Conservation (phyloP, 768 basidiomycete genomes). For the Hortiboletus campestris region DNA sequence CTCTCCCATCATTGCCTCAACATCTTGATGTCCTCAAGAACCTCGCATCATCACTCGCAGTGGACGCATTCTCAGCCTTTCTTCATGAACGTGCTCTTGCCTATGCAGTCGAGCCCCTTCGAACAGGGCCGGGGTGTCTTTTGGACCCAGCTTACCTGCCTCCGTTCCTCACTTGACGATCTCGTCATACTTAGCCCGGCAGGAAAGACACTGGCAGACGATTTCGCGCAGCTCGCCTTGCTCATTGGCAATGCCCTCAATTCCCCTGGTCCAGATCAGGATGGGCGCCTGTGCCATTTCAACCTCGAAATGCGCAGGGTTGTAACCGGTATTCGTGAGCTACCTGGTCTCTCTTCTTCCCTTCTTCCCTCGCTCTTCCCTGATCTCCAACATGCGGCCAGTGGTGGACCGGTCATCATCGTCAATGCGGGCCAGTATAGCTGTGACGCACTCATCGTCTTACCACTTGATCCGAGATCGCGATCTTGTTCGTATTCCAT, state of each 20-base stretch:
- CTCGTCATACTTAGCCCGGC: neutral
- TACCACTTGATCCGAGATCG: too few relatives aligned
- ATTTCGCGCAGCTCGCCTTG: neutral
- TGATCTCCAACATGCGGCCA: neutral
- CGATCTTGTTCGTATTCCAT: neutral
- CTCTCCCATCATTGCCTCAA: neutral
- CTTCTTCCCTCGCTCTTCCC: neutral
- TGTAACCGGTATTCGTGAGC: neutral
- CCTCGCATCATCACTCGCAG: neutral
- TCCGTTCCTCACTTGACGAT: neutral
- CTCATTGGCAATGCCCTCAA: neutral
- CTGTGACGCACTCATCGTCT: neutral
- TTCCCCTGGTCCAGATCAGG: neutral
- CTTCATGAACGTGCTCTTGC: too few relatives aligned
- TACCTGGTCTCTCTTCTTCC: neutral
- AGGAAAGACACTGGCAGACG: neutral
- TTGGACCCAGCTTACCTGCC: neutral
- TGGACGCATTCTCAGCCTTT: too few relatives aligned
- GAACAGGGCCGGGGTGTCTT: too few relatives aligned
- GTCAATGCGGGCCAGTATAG: neutral
- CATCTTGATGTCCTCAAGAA: neutral
- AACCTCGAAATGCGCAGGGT: neutral
- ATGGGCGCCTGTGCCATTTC: neutral
- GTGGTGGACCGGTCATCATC: neutral
- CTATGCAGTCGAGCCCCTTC: too few relatives aligned